These are phyloP conservation scores for Parasitella parasitica DNA, from an alignment of 371 early-diverging fungal species.

Conservation along the genomic window DNA sequence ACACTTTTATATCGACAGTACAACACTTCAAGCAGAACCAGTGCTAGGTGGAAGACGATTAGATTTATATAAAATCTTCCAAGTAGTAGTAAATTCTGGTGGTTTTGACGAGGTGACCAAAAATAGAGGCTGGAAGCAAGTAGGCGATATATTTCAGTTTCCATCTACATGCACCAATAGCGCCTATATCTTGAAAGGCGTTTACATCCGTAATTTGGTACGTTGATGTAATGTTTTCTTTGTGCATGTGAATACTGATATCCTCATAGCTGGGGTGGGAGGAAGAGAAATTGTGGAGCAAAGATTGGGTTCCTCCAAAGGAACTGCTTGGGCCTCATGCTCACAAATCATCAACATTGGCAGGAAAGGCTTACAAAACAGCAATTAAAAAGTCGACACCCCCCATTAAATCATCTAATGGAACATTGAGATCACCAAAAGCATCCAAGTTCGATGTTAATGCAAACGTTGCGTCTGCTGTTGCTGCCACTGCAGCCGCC, in stretches of 20 bases:
- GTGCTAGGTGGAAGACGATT: slow-evolving; percentile 74
- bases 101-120: slow-evolving; percentile 75
- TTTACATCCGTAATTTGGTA: slow-evolving; percentile 66
- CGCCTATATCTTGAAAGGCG: slow-evolving; percentile 73
- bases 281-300: slow-evolving; percentile 37
- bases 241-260: not conserved
- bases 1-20: not conserved
- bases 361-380: slow-evolving; percentile 24
- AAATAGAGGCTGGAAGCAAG: slow-evolving; percentile 73
- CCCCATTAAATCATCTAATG: not conserved
- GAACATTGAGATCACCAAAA: not conserved
- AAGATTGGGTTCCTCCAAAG: slow-evolving; percentile 32
- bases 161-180: slow-evolving; percentile 80
- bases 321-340: slow-evolving; percentile 32
- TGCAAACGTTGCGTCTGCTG: not conserved
- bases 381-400: slow-evolving; percentile 4
- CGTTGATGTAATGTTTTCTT: not conserved
- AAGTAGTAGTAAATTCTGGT: slow-evolving; percentile 62
- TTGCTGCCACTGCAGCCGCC: not conserved
- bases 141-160: slow-evolving; percentile 69
- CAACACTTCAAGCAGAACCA: slow-evolving; percentile 51
- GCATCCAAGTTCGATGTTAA: slow-evolving; percentile 1
- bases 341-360: slow-evolving; percentile 27
- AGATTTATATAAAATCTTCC: slow-evolving; percentile 69
- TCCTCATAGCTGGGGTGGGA: slow-evolving; percentile 32